Percentiles rank a stretch among this genome's conserved stretches.
phyloP scores from a whole-genome alignment of 805 yeast species.

The Yarrowia sp. region DNA sequence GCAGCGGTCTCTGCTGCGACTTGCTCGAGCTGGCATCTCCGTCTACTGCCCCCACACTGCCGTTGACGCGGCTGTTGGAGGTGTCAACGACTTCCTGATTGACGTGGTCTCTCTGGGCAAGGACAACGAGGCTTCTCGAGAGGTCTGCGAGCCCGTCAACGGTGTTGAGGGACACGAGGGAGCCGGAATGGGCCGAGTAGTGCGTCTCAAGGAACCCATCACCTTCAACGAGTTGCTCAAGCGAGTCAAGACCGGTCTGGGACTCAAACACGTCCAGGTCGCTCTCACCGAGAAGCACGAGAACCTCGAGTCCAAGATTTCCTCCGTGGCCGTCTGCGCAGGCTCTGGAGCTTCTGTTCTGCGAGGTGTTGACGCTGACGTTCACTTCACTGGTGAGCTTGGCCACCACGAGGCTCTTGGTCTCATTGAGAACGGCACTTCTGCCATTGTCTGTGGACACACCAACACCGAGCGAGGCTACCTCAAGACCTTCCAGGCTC shows the following conservation, averaged over 20 bases:
- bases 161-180: conserved; percentile 42
- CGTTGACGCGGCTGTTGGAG: conserved; percentile 86
- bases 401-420: conserved; percentile 87
- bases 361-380: conserved; percentile 53
- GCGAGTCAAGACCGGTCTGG: conserved; percentile 53
- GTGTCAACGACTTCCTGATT: conserved; percentile 90
- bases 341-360: conserved; percentile 89
- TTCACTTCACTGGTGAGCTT: conserved; percentile 86
- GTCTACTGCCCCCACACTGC: conserved; percentile 97
- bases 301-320: conserved; percentile 33
- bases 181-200: conserved; percentile 81
- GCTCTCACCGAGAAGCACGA: conserved; percentile 43
- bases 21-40: conserved; percentile 73
- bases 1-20: conserved; percentile 66
- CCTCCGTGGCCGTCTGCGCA: conserved; percentile 80
- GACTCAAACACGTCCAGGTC: conserved; percentile 58
- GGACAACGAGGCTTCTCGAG: conserved; percentile 32
- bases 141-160: conserved; percentile 47
- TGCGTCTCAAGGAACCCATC: conserved; percentile 47
- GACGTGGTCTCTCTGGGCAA: conserved; percentile 49
- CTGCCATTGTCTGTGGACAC: conserved; percentile 80
- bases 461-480: conserved; percentile 92
- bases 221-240: conserved; percentile 46
- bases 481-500: conserved; percentile 50
- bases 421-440: conserved; percentile 64